Base-by-base conservation (phyloP, 805 yeast species). In the Lipomyces japonicus region DNA sequence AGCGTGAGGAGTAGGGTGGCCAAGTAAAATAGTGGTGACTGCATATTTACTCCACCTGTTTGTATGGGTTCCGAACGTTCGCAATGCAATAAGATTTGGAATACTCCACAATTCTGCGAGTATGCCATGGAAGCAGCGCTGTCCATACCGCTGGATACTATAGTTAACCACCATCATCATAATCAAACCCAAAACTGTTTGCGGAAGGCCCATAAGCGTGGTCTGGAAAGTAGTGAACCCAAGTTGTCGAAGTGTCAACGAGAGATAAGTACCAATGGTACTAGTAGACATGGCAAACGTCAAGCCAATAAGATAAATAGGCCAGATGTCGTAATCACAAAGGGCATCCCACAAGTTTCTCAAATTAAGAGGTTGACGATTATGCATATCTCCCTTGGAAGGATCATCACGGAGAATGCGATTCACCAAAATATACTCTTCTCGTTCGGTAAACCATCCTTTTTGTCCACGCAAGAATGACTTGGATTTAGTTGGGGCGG, bases 331-430 rank as follows among this genome's bases (percentile, higher is more conserved):
- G 58, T 71, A 77, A 61, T 80, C 84, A 0, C 58, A 34, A 7
- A 79, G 36, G 1, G 77, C 68, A 19, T 66, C 57, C 51, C 65
- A 61, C 10, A 80, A 53, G 65, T 71, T 72, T 42, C 61, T 70
- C 2, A 66, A 48, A 2, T 72, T 61, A n/a, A 80, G 62, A 3
- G 81, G 79, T 55, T 75, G 74, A 60, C 82, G 71, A 59, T 81
- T 81, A 62, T 78, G 71, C 83, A 79, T 78, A 51, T 77, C 82
- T n/a, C 84, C 84, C 67, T 75, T 75, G 3, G 73, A 60, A 14
- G 85, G 86, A 60, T 81, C 86, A 62, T 81, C 84, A 55, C 84
- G 68, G 38, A 81, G 65, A 1, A 81, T 71, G 49, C 78, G 71
- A 60, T 81, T 81, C 36, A 78, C 83, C 32, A 79, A 68, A 48